These are phyloP conservation scores for Dicorynia guianensis DNA, from an alignment of 306 rosid genomes.

Conservation along the genomic window DNA sequence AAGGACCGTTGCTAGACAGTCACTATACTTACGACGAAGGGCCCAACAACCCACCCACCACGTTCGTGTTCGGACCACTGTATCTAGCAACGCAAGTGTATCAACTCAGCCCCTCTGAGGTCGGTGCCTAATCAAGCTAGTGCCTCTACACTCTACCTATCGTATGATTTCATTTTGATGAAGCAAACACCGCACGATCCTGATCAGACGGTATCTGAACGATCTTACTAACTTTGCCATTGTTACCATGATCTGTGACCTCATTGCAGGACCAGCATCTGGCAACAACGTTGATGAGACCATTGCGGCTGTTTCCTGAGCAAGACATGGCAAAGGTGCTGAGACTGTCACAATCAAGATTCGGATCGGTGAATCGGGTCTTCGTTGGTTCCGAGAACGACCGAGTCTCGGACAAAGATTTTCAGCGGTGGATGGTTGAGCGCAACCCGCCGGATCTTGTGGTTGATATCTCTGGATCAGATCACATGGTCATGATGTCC, in stretches of 20 bases:
- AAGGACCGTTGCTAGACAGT: conserved; percentile 25
- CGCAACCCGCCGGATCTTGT: conserved; percentile 46
- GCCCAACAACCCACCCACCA: conserved; percentile 45
- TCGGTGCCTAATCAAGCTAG: not conserved
- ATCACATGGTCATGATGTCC: conserved; percentile 60
- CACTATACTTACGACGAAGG: conserved; percentile 37
- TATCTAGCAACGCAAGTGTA: conserved; percentile 29
- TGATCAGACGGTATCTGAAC: too few relatives aligned
- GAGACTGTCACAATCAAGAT: conserved; percentile 24
- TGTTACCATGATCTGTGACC: not conserved
- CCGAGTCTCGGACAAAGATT: not conserved
- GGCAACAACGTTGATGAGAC: conserved; percentile 49
- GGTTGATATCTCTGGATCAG: conserved; percentile 42
- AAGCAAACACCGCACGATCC: too few relatives aligned
- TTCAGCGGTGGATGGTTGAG: conserved; percentile 48
- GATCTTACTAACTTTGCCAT: too few relatives aligned
- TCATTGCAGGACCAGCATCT: conserved; percentile 39
- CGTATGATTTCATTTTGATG: not conserved
- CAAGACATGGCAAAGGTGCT: conserved; percentile 40
- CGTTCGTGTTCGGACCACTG: conserved; percentile 40
- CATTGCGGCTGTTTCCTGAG: conserved; percentile 39
- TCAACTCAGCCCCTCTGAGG: conserved; percentile 43
- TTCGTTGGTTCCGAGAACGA: conserved; percentile 44
- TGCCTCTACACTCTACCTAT: not conserved
- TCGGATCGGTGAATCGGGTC: conserved; percentile 47